Evolutionary conservation across 2,329 filamentous ascomycete genomes (phyloP), one percentile per base, ranked within the genome.

Genomic region (Hypoxylon sp.): DNA sequence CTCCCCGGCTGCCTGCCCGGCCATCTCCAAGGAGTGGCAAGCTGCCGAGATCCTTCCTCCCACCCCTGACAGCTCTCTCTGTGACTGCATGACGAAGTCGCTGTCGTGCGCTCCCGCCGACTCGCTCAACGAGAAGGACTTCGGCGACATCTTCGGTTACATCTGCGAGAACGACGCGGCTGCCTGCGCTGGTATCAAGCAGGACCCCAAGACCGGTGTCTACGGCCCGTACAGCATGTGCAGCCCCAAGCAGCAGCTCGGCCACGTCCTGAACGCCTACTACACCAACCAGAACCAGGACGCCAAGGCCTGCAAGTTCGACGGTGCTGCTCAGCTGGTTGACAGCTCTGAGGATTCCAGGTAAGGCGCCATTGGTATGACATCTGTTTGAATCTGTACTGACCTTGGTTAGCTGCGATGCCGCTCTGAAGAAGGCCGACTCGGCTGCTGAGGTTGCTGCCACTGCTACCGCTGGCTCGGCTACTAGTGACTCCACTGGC

Each of bases 1-100:
- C 79, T 87, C 84, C 23, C 79, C 81, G 29, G 79, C 83, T 55
- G 71, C 81, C 38, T 93, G 90, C 80, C 90, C 90, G 23, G 77
- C 78, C 37, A 78, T 83, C 59, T 79, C 75, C 62, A 66, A 75
- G 18, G 75, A 78, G 68, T 92, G 89, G 89, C 63, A 73, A 61
- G 79, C 81, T 52, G 86, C 89, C 38, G 77, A 79, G 40, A 79
- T 78, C 48, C 87, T 92, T 33, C 90, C 90, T 52, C 90, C 89
- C n/a, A 83, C 83, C 15, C 88, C 88, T 64, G 89, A 92, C 75
- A 73, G 81, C 47, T 73, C 84, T 31, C 83, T 91, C 24, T 92
- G 90, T 79, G 72, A 76, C 58, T 93, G 90, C 81, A 91, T 92
- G 88, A 80, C 82, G 71, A 79, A 82, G 62, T 84, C 85, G 15